Percentiles rank a stretch among this genome's conserved stretches.
These are phyloP conservation scores for Fusarium caatingaense DNA, from an alignment of 2,329 filamentous ascomycete species.

Conservation along the genomic window DNA sequence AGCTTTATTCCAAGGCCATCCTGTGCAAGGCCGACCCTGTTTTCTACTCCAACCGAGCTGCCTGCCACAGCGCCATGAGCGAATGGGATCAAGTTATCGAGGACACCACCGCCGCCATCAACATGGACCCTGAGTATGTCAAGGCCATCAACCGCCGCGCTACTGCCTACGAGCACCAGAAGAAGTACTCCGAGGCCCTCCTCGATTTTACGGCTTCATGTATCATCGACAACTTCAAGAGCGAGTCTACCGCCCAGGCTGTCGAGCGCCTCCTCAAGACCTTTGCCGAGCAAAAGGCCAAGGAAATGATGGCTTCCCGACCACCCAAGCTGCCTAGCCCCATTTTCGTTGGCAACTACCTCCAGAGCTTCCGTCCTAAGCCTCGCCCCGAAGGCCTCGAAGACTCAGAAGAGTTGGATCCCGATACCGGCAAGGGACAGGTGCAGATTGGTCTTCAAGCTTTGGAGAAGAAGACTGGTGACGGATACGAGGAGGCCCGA, in stretches of 20 bases:
- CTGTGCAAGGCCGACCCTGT: slow-evolving; percentile 97
- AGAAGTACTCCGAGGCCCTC: slow-evolving; percentile 91
- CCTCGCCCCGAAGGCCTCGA: slow-evolving; percentile 84
- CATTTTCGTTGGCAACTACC: slow-evolving; percentile 97
- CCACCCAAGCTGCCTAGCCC: slow-evolving; percentile 89
- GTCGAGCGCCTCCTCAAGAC: slow-evolving; percentile 96
- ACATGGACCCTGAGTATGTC: slow-evolving; percentile 93
- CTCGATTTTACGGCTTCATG: slow-evolving; percentile 98
- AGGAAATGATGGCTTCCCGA: slow-evolving; percentile 88
- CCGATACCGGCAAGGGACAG: slow-evolving; percentile 85
- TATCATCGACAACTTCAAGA: slow-evolving; percentile 98
- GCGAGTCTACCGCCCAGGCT: slow-evolving; percentile 85
- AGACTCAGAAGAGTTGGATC: slow-evolving; percentile 79
- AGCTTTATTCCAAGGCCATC: slow-evolving; percentile 94
- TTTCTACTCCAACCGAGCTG: slow-evolving; percentile 98
- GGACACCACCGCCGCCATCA: slow-evolving; percentile 94
- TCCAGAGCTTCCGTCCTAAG: slow-evolving; percentile 95
- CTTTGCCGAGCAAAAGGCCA: slow-evolving; percentile 93
- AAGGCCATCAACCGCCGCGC: slow-evolving; percentile 97
- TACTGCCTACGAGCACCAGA: slow-evolving; percentile 94
- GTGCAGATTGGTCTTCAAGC: slow-evolving; percentile 84
- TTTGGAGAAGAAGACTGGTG: slow-evolving; percentile 86
- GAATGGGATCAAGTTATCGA: slow-evolving; percentile 97
- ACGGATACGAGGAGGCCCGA: slow-evolving; percentile 91
- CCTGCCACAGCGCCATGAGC: slow-evolving; percentile 93